Percentiles rank a stretch among this genome's conserved stretches.
Conservation (phyloP, 2,329 filamentous ascomycete genomes). For the Colletotrichum sp. region DNA sequence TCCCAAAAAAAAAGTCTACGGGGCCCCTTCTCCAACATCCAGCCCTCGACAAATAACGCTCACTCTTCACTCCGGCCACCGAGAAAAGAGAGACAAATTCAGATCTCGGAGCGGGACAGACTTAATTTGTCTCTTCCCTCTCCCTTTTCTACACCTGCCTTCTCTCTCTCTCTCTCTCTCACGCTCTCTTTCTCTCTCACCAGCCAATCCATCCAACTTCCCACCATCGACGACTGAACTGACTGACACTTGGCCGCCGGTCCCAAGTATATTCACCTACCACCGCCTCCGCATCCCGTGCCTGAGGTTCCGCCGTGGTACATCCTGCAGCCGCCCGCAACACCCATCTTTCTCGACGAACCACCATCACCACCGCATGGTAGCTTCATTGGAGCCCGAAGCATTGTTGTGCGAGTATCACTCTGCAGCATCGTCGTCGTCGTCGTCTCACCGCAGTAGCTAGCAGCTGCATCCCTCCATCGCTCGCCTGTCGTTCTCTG, state of each 20-base stretch:
- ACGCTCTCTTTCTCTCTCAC: constrained; percentile 14
- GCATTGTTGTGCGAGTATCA: constrained; percentile 53
- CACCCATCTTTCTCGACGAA: constrained; percentile 43
- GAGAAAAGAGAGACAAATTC: constrained; percentile 1
- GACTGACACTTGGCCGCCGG: neutral
- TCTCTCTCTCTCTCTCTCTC: neutral
- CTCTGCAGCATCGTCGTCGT: constrained; percentile 50
- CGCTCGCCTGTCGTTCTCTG: constrained; percentile 34
- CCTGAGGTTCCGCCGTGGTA: constrained; percentile 35
- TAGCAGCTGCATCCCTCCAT: constrained; percentile 30
- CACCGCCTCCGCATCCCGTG: constrained; percentile 29
- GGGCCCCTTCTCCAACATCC: constrained; percentile 31
- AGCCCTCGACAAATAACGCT: constrained; percentile 24
- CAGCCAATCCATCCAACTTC: neutral
- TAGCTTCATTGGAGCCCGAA: constrained; percentile 52
- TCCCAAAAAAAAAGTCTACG: constrained; percentile 29
- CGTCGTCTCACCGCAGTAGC: constrained; percentile 48
- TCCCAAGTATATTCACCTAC: neutral
- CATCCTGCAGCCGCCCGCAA: constrained; percentile 50
- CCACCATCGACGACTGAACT: neutral
- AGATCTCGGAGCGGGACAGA: constrained; percentile 6
- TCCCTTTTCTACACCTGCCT: neutral
- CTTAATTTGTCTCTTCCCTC: constrained; percentile 23
- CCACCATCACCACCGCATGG: constrained; percentile 52
- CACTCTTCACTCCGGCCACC: constrained; percentile 15